These are phyloP conservation scores for Colletotrichum lindemuthianum DNA, from an alignment of 2,329 filamentous ascomycete genomes.

Conservation along the genomic window DNA sequence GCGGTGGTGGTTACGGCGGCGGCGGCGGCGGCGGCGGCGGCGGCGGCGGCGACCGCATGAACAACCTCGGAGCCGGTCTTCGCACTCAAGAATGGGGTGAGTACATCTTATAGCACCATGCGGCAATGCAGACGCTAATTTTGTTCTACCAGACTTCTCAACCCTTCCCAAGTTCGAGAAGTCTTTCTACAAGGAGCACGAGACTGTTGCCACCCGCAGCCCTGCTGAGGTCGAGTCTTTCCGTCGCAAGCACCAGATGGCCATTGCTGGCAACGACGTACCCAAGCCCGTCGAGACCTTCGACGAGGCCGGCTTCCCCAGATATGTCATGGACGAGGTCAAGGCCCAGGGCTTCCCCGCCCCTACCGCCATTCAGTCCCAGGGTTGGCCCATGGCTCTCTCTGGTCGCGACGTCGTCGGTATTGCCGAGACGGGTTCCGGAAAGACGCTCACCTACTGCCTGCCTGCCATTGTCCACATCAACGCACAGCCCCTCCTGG, in stretches of 20 bases:
- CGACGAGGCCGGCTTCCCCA: conserved; percentile 96
- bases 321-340: conserved; percentile 97
- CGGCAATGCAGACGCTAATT: conserved; percentile 38
- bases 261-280: conserved; percentile 80
- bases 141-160: conserved; percentile 68
- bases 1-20: conserved; percentile 53
- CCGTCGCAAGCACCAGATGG: conserved; percentile 85
- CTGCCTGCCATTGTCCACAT: conserved; percentile 98
- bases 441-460: conserved; percentile 99
- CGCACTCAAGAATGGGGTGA: conserved; percentile 91
- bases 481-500: conserved; percentile 96
- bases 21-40: conserved; percentile 80
- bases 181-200: conserved; percentile 97
- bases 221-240: conserved; percentile 86
- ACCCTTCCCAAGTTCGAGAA: conserved; percentile 97
- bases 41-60: conserved; percentile 92
- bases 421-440: conserved; percentile 98
- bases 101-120: conserved; percentile 46
- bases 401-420: conserved; percentile 98
- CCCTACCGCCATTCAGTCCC: conserved; percentile 96
- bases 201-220: conserved; percentile 78
- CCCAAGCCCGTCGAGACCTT: conserved; percentile 97
- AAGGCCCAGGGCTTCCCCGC: conserved; percentile 96
- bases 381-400: conserved; percentile 99
- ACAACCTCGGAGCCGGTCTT: conserved; percentile 84